Evolutionary conservation across 2,329 filamentous ascomycete genomes (phyloP), one percentile per base, ranked within the genome.

Genomic region (Pseudocercospora vitis): DNA sequence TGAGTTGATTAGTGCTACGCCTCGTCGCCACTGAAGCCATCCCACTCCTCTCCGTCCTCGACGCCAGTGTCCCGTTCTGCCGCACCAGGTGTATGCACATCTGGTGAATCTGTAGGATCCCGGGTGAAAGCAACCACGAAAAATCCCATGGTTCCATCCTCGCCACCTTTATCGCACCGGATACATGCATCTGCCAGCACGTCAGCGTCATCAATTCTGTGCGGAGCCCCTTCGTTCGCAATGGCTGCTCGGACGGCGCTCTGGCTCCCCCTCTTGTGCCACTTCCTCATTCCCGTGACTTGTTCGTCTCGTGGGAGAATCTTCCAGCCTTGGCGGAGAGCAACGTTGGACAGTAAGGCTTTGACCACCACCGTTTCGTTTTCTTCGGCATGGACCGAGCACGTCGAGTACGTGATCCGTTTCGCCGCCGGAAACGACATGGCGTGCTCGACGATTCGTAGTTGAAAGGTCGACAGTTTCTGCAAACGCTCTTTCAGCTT

Each of bases 341-440:
- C 91, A 8, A 88, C 71, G 0, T 82, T 75, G 0, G 89, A 92
- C 5, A 72, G 70, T 31, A 97, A 75, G 1, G 89, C 87, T 42
- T 81, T 79, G 52, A 86, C 72, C 0, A 96, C 90, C 0, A 97
- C 91, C 1, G 80, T 73, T 71, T 99, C 94, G 64, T 99, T 97
- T 70, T 99, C 94, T 60, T 88, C 82, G 0, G 83, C 81, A 68
- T 97, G 86, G 2, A 96, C 76, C 0, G 92, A 97, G 69, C 94
- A 99, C 0, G 94, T 97, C 28, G 91, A 96, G 69, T 97, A 99
- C 0, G 89, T 91, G 37, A 97, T 85, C 60, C 83, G 86, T 9
- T 70, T 79, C 0, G 89, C 90, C 1, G 80, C 77, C 0, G 90
- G 86, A 63, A 97, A 99, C 18, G 76, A 73, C 72, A 97, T 86